These are phyloP conservation scores for Aspergillus glaucus DNA, from an alignment of 2,329 filamentous ascomycete genomes.

Conservation along the genomic window DNA sequence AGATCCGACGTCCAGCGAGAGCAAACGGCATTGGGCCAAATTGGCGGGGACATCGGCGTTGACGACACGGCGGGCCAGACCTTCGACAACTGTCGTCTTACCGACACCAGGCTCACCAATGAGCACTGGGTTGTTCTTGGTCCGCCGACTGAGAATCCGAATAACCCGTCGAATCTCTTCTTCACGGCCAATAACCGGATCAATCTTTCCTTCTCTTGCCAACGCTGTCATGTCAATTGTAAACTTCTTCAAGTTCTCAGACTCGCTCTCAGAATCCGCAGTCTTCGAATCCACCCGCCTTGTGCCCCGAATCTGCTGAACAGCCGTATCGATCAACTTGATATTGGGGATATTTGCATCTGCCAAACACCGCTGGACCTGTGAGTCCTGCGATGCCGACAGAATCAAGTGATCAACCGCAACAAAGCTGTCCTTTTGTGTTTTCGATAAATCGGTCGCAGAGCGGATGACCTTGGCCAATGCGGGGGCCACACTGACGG, in stretches of 20 bases:
- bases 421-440: slow-evolving; percentile 94
- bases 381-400: slow-evolving; percentile 70
- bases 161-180: slow-evolving; percentile 91
- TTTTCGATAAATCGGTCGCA: slow-evolving; percentile 84
- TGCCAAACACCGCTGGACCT: slow-evolving; percentile 66
- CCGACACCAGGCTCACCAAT: slow-evolving; percentile 98
- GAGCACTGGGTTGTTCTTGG: slow-evolving; percentile 97
- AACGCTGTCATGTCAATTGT: slow-evolving; percentile 97
- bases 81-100: slow-evolving; percentile 97
- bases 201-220: slow-evolving; percentile 95
- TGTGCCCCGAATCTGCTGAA: slow-evolving; percentile 85
- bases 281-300: slow-evolving; percentile 93
- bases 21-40: slow-evolving; percentile 82
- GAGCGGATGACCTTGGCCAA: slow-evolving; percentile 78
- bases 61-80: slow-evolving; percentile 89
- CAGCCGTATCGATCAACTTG: slow-evolving; percentile 84
- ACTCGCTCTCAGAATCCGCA: slow-evolving; percentile 82
- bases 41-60: slow-evolving; percentile 96
- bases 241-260: slow-evolving; percentile 95
- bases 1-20: slow-evolving; percentile 91
- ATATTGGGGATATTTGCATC: slow-evolving; percentile 88
- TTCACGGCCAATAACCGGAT: slow-evolving; percentile 93
- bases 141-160: slow-evolving; percentile 83
- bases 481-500: slow-evolving; percentile 71
- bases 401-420: slow-evolving; percentile 92